phyloP scores from a whole-genome alignment of 2,329 filamentous ascomycete genomes.

The Monosporascus sp. region DNA sequence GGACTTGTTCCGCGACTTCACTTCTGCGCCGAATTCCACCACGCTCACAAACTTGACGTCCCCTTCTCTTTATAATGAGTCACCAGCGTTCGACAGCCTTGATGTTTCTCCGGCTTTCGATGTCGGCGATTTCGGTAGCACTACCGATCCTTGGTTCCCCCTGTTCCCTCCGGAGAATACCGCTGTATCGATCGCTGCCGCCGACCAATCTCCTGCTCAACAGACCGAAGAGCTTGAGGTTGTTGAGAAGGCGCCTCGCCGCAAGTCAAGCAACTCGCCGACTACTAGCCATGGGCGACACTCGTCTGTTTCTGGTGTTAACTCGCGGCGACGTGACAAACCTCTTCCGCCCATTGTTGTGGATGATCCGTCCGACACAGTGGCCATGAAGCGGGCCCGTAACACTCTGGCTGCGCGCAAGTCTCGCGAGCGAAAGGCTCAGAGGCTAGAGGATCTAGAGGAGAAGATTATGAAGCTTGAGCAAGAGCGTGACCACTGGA shows the following conservation, averaged over 20 bases:
- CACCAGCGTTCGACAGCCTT: constrained; percentile 68
- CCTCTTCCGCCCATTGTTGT: constrained; percentile 73
- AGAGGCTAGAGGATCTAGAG: constrained; percentile 70
- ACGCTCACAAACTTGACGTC: constrained; percentile 82
- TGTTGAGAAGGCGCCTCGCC: constrained; percentile 36
- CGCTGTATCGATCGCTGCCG: constrained; percentile 17
- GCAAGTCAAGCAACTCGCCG: constrained; percentile 45
- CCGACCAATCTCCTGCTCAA: constrained; percentile 38
- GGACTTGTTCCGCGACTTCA: constrained; percentile 67
- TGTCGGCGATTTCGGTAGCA: constrained; percentile 49
- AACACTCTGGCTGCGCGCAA: constrained; percentile 93
- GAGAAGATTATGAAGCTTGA: constrained; percentile 65
- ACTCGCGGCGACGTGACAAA: constrained; percentile 72
- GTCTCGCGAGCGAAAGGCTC: constrained; percentile 80
- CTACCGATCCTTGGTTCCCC: constrained; percentile 62
- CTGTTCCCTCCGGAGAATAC: constrained; percentile 58
- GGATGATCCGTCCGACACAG: constrained; percentile 64
- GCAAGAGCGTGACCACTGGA: constrained; percentile 62
- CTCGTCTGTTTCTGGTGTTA: constrained; percentile 66
- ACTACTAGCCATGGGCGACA: constrained; percentile 47
- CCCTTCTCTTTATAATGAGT: constrained; percentile 72
- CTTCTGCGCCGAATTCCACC: constrained; percentile 75
- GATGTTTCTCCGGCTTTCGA: constrained; percentile 76
- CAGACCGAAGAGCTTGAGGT: constrained; percentile 46
- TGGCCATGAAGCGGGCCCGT: constrained; percentile 88